phyloP scores from a whole-genome alignment of 371 early-diverging fungal genomes.

The Apophysomyces ossiformis region DNA sequence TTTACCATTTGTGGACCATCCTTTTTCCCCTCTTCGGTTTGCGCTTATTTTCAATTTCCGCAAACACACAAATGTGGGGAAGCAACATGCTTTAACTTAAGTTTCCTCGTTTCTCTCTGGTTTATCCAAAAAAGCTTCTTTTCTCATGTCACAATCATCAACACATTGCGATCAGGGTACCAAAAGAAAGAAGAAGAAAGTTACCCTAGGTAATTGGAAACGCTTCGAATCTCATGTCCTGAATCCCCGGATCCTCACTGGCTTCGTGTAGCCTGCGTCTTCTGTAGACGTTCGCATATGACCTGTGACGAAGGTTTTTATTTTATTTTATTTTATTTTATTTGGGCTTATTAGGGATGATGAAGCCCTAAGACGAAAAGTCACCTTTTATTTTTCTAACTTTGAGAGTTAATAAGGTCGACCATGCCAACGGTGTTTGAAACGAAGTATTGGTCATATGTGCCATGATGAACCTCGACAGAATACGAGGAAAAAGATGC shows the following conservation, averaged over 20 bases:
- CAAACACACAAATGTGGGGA: constrained; percentile 8
- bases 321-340: no score
- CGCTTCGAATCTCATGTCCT: not conserved
- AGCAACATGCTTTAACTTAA: constrained; percentile 9
- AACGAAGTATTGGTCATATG: constrained; percentile 85
- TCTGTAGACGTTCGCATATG: constrained; percentile 83
- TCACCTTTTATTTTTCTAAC: not conserved
- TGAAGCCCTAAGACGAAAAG: not conserved
- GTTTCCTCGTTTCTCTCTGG: constrained; percentile 3
- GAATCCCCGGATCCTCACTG: constrained; percentile 7
- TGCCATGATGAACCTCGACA: constrained; percentile 69
- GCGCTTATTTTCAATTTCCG: not conserved
- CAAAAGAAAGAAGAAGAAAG: constrained; percentile 23
- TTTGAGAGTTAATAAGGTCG: constrained; percentile 49
- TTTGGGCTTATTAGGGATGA: no score
- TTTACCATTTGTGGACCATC: no score
- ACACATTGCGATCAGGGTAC: constrained; percentile 10
- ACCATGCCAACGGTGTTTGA: constrained; percentile 91
- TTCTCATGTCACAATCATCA: constrained; percentile 12
- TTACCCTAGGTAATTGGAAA: constrained; percentile 18
- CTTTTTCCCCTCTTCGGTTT: no score
- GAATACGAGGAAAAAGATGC: constrained; percentile 1
- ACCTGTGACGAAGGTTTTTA: constrained; percentile 72
- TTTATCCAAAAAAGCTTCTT: constrained; percentile 13
- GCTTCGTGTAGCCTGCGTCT: constrained; percentile 66